Evolutionary conservation across 1,139 yeast species (phyloP).

Genomic region (Wickerhamomyces sp.): DNA sequence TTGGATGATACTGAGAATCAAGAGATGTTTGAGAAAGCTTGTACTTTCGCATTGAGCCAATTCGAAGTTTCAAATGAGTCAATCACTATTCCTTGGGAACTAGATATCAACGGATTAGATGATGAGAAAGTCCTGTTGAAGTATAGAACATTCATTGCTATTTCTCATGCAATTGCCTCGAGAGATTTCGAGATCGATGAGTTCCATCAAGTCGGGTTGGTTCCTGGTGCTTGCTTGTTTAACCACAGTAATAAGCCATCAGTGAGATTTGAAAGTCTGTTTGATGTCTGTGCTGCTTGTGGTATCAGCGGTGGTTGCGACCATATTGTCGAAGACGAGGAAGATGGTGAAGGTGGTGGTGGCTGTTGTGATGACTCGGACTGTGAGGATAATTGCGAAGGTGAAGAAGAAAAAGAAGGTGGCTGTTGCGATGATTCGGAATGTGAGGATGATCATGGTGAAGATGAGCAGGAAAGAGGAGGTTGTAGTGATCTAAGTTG

Average conservation of each 20-base stretch:
- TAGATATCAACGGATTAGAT: conserved; percentile 17
- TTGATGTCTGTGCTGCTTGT: conserved; percentile 67
- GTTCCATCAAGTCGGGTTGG: conserved; percentile 68
- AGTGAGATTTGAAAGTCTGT: conserved; percentile 71
- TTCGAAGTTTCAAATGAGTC: conserved; percentile 8
- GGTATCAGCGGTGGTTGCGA: conserved; percentile 59
- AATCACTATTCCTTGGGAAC: conserved; percentile 21
- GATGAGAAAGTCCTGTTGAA: conserved; percentile 16
- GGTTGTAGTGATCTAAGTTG: neutral
- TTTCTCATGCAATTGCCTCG: conserved; percentile 59
- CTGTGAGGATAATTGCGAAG: conserved; percentile 13
- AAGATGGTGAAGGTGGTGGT: conserved; percentile 21
- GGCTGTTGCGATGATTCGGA: neutral
- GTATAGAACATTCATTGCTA: conserved; percentile 43
- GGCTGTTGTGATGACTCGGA: conserved; percentile 17
- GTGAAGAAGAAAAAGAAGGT: conserved; percentile 15
- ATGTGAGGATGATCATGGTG: neutral
- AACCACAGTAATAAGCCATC: conserved; percentile 63
- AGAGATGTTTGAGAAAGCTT: conserved; percentile 47
- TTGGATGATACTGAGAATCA: conserved; percentile 54
- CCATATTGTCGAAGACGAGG: conserved; percentile 19
- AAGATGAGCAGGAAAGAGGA: too few species aligned
- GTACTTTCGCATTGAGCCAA: conserved; percentile 39
- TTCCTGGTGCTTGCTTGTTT: conserved; percentile 89
- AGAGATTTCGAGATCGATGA: conserved; percentile 78